Percentiles rank a stretch among this genome's conserved stretches.
Evolutionary conservation across 495 filamentous ascomycete genomes (phyloP).

Genomic region (Neurospora pannonica): DNA sequence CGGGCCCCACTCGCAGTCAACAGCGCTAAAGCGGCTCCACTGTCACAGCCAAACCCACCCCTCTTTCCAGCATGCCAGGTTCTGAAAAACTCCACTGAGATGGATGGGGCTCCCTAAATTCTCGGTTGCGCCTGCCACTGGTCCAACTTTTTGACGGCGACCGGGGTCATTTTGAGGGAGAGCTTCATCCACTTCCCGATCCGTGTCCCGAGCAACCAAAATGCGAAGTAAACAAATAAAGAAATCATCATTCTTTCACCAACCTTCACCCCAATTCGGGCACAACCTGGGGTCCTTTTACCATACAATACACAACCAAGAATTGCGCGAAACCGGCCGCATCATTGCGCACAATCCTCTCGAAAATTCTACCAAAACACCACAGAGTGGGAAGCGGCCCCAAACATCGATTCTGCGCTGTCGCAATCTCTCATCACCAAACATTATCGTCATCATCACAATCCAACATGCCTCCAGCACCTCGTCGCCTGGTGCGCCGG

Average conservation of each 20-base stretch:
- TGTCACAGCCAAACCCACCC: neutral
- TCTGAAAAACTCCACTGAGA: neutral
- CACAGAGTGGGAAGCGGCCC: neutral
- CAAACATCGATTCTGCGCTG: neutral
- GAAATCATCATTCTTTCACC: neutral
- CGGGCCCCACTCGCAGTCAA: neutral
- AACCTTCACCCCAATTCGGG: neutral
- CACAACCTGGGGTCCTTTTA: neutral
- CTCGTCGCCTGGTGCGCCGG: constrained; percentile 63
- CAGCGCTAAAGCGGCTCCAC: neutral
- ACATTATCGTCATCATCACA: neutral
- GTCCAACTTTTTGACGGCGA: neutral
- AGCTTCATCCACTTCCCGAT: neutral
- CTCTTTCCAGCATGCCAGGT: neutral
- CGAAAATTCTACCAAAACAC: neutral
- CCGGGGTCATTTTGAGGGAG: neutral
- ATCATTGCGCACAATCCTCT: neutral
- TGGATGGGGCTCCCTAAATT: neutral
- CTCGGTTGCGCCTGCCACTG: neutral
- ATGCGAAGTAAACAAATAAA: neutral
- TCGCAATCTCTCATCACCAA: neutral
- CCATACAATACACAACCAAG: neutral
- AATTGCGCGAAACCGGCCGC: neutral
- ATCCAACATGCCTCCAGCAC: constrained; percentile 18
- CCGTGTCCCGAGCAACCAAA: neutral